Conservation (phyloP, 2,329 filamentous ascomycete species). For the Alternaria arbusti region DNA sequence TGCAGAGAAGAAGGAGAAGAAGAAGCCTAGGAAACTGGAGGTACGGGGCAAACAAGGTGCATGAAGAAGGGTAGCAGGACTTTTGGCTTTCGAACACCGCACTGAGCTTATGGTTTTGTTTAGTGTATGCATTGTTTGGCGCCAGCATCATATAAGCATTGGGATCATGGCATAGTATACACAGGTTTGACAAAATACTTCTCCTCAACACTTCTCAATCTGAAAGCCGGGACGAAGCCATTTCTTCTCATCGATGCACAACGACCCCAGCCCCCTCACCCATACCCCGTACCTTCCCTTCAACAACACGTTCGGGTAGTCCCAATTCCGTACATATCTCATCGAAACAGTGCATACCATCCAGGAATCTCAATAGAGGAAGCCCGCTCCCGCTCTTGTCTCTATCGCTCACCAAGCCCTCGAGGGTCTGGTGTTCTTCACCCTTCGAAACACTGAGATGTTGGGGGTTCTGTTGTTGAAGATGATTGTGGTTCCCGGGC, state of each 20-base stretch:
- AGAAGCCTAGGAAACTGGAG: conserved; percentile 38
- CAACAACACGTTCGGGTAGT: conserved; percentile 71
- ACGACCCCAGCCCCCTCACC: conserved; percentile 44
- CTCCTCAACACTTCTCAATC: background rate
- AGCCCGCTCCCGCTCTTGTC: conserved; percentile 31
- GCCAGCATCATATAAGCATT: background rate
- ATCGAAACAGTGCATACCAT: conserved; percentile 79
- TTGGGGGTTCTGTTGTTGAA: background rate
- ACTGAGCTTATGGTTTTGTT: background rate
- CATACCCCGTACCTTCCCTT: conserved; percentile 66
- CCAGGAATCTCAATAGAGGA: conserved; percentile 70
- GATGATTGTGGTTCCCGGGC: conserved; percentile 1
- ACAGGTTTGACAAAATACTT: background rate
- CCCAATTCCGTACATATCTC: conserved; percentile 81
- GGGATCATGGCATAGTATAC: background rate
- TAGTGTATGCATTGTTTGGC: background rate
- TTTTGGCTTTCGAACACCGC: background rate
- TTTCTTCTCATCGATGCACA: conserved; percentile 22
- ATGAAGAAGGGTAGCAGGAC: background rate
- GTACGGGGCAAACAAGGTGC: conserved; percentile 21
- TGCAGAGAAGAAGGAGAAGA: conserved; percentile 16
- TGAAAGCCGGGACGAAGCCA: background rate
- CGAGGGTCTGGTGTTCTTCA: conserved; percentile 19
- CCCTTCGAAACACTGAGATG: conserved; percentile 9
- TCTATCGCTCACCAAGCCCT: conserved; percentile 19